These are phyloP conservation scores for Trichosporon sp. DNA, from an alignment of 1,284 basidiomycete genomes.

Conservation along the genomic window DNA sequence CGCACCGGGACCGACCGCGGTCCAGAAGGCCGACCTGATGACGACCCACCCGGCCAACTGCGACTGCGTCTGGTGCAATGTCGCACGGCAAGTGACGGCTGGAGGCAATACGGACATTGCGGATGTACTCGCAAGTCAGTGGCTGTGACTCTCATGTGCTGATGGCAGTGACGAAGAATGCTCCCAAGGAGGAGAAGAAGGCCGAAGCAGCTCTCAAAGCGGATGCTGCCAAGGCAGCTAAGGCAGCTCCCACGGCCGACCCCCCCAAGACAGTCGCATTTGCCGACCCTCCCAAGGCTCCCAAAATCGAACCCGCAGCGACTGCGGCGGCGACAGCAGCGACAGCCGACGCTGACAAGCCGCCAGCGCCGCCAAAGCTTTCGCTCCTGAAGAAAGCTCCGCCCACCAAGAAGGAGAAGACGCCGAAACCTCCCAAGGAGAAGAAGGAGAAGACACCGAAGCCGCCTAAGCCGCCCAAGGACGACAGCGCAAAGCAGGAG, in stretches of 20 bases:
- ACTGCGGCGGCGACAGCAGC: not conserved
- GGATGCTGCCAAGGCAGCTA: no score
- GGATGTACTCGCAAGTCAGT: not conserved
- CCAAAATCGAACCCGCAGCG: not conserved
- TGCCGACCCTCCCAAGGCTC: not conserved
- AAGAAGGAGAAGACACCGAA: not conserved
- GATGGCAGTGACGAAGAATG: not conserved
- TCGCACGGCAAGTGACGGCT: not conserved
- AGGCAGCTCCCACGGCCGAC: not conserved
- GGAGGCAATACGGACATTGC: not conserved
- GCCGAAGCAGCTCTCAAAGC: no score
- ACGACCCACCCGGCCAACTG: not conserved
- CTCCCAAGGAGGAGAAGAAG: no score
- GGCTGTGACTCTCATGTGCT: not conserved
- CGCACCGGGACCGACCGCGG: not conserved
- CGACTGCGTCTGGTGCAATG: not conserved
- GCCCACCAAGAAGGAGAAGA: not conserved
- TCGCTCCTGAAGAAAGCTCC: not conserved
- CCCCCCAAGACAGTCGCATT: no score
- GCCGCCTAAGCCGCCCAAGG: not conserved
- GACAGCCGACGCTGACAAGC: not conserved
- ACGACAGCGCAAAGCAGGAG: not conserved
- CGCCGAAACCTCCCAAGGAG: not conserved
- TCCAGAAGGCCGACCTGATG: not conserved
- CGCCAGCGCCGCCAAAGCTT: not conserved